Conservation (phyloP, 1,284 basidiomycete genomes). For the Peniophora sp. region DNA sequence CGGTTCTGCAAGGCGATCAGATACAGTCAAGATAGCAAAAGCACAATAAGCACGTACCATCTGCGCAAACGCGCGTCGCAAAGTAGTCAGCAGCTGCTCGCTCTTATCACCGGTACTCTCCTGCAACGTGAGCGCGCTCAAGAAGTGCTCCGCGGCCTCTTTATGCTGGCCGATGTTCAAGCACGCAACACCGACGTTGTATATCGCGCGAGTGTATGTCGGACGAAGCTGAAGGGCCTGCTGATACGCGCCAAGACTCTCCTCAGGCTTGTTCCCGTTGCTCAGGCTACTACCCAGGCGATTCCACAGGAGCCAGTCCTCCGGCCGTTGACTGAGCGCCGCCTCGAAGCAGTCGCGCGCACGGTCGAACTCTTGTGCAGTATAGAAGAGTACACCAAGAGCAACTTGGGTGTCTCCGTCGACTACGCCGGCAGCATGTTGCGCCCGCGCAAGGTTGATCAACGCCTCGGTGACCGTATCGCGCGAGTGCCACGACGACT, state of each 20-base stretch:
- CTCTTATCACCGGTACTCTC: constrained; percentile 63
- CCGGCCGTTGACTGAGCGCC: constrained; percentile 74
- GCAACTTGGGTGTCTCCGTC: constrained; percentile 94
- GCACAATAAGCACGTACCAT: constrained; percentile 52
- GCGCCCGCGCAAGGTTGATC: constrained; percentile 76
- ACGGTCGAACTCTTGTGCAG: constrained; percentile 68
- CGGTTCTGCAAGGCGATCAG: constrained; percentile 25
- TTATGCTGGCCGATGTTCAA: constrained; percentile 93
- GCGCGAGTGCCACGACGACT: constrained; percentile 82
- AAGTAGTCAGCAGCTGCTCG: constrained; percentile 87
- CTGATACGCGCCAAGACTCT: constrained; percentile 91
- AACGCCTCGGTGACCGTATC: constrained; percentile 79
- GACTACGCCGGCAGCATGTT: constrained; percentile 63
- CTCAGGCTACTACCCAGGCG: constrained; percentile 91
- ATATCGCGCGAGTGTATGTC: constrained; percentile 95
- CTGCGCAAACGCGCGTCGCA: constrained; percentile 73
- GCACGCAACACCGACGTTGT: constrained; percentile 95
- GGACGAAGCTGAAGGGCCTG: constrained; percentile 91
- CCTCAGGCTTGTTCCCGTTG: constrained; percentile 92
- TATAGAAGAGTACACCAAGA: constrained; percentile 92
- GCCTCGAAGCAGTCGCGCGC: constrained; percentile 89
- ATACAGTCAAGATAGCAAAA: constrained; percentile 1
- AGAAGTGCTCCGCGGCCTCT: constrained; percentile 95
- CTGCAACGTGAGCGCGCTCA: constrained; percentile 86
- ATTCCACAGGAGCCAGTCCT: constrained; percentile 97